Conservation (phyloP, 495 filamentous ascomycete genomes). For the Neurospora cerealis region DNA sequence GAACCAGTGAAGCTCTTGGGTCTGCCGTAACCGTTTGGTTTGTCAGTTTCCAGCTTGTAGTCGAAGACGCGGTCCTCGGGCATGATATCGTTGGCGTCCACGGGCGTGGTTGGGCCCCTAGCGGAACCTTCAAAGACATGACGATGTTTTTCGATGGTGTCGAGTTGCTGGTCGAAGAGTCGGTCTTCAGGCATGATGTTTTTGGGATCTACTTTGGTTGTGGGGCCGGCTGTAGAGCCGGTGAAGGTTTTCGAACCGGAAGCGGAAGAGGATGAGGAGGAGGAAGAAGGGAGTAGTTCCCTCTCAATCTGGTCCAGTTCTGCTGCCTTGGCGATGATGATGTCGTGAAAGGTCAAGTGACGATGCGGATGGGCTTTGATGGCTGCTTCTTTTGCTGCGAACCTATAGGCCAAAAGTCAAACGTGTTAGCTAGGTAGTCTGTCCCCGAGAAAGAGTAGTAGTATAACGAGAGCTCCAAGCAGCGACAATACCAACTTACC, state of each 20-base stretch:
- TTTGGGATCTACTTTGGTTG: neutral
- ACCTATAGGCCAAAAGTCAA: conserved; percentile 22
- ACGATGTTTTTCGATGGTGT: neutral
- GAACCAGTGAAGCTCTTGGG: neutral
- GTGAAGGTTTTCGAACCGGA: neutral
- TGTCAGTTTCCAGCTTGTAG: neutral
- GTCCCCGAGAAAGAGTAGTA: neutral
- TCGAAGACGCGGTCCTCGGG: neutral
- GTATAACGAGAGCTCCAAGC: neutral
- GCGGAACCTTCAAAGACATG: neutral
- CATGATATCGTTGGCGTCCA: neutral
- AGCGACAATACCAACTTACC: conserved; percentile 26
- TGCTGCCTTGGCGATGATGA: conserved; percentile 25
- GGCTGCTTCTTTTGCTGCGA: conserved; percentile 56
- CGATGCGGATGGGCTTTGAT: conserved; percentile 46
- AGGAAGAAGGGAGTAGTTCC: neutral
- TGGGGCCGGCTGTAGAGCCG: neutral
- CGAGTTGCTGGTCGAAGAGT: neutral
- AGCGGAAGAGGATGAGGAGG: neutral
- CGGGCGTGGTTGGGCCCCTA: neutral
- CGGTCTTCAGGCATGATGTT: neutral
- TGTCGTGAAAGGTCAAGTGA: conserved; percentile 34
- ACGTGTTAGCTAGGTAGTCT: neutral
- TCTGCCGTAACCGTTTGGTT: neutral
- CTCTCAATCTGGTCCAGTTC: neutral